These are phyloP conservation scores for Leccinum imitatum DNA, from an alignment of 768 basidiomycete species.

Conservation along the genomic window DNA sequence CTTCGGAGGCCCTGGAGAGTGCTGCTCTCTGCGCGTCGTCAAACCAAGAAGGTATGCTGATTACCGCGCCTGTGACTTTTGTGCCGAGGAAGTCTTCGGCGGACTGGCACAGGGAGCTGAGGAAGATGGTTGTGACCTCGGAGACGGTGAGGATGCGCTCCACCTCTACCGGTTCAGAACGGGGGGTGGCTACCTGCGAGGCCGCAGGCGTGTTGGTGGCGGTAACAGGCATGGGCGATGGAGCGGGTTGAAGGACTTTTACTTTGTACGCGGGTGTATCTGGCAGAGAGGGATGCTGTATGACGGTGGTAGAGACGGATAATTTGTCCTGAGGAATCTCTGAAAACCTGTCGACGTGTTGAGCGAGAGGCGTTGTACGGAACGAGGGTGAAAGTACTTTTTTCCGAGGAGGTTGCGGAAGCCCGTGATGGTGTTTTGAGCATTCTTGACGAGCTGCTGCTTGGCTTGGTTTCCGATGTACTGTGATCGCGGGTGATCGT, in stretches of 20 bases:
- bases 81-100: constrained; percentile 91
- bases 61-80: constrained; percentile 75
- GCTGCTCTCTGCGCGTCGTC: constrained; percentile 65
- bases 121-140: constrained; percentile 84
- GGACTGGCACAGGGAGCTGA: constrained; percentile 78
- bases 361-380: not conserved
- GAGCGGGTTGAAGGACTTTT: constrained; percentile 74
- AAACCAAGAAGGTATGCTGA: constrained; percentile 80
- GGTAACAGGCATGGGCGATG: constrained; percentile 61
- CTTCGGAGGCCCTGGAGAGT: constrained; percentile 68
- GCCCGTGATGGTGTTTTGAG: constrained; percentile 90
- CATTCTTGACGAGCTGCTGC: constrained; percentile 92
- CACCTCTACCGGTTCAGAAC: constrained; percentile 64
- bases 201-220: constrained; percentile 60
- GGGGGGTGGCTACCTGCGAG: constrained; percentile 68
- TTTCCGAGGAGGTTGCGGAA: constrained; percentile 94
- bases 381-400: constrained; percentile 55
- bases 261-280: constrained; percentile 86
- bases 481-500: constrained; percentile 41
- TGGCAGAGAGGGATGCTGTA: constrained; percentile 69
- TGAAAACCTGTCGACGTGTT: constrained; percentile 60
- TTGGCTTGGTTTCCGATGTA: constrained; percentile 96
- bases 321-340: constrained; percentile 59
- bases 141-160: constrained; percentile 77
- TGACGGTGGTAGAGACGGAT: constrained; percentile 63